Evolutionary conservation across 768 basidiomycete species (phyloP), one percentile per base, ranked within the genome.

Genomic region (Boletus rubropictus): DNA sequence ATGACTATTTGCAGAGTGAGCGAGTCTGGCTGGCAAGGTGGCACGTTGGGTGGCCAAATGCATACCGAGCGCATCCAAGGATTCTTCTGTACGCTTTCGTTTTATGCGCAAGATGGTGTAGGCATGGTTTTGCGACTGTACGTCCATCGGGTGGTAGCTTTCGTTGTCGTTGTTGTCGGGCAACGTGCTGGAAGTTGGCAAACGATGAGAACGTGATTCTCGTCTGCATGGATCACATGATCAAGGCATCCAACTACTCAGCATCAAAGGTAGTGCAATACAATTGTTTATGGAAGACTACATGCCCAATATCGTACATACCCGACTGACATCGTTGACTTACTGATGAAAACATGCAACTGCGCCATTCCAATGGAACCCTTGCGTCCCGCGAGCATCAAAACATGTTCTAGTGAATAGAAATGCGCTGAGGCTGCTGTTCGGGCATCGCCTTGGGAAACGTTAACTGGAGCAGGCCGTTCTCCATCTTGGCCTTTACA

Each of bases 61-160:
- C 72, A 56, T 69, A 84, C 88, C 84, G 53, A 90, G 72, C 29
- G 84, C 88, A 67, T 90, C 88, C 39, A 89, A 70, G 29, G 88
- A 85, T 58, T 89, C 88, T 54, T 90, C 88, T 29, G 78, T 84
- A 20, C 89, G 74, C 59, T 89, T 89, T 28, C 88, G 76, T 63
- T 90, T 90, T 65, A 90, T 88, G 27, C 89, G 79, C 27, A 90
- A 65, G 56, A 90, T 83, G 1, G 88, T 85, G 58, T 79, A 84
- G 7, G 78, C 63, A 43, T 74, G 74, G 39, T 61, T 58, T 31
- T 44, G 53, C 17, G 44, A 11, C 37, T 59, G 61, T 11, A 15
- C 11, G 4, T 58, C 53, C 65, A 65, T 67, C 40, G 7, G 37
- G 46, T 22, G 31, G 38, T 33, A 17, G 4, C 42, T n/a, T 31